Base-by-base conservation (phyloP, 495 filamentous ascomycete genomes). In the Penicillium fimorum region DNA sequence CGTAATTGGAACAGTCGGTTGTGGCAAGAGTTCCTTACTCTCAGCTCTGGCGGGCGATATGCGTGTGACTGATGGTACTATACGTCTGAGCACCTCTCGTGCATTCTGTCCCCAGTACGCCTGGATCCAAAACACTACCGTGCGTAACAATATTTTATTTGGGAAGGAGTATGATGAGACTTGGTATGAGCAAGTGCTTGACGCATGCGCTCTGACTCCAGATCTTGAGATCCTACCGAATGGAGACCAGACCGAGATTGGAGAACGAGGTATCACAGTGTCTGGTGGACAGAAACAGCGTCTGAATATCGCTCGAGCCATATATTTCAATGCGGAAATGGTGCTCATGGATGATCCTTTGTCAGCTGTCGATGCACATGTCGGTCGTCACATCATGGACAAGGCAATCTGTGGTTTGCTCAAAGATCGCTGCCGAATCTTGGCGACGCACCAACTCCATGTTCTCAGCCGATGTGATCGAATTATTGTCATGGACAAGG, bases 91-190 rank as follows among this genome's bases (percentile, higher is more conserved):
- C 45, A 89, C 89, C 2, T 84, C 83, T 2, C 75, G 92, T 47
- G 89, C 92, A 0, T 96, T 95, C 61, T 98, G 94, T 62, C 91
- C 94, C 0, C 94, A 98, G 64, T 96, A 94, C 65, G 89, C 94
- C 4, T 98, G 94, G 94, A 97, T 98, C 45, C 92, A 97, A 64
- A 98, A 97, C 62, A 77, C 91, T 0, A 87, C 86, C 13, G 86
- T 97, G 5, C 84, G 80, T 55, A 82, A 96, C 50, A 98, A 98
- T 61, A 94, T 98, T 53, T 66, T 95, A 2, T 97, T 98, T 61
- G 93, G 93, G 2, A 90, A 88, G 62, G 83, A 64, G 1, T 78
- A 69, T 42, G 72, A 85, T 37, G 58, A 76, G 25, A 50, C 44
- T 13, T 80, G 83, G 74, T 89, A 87, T 57, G 70, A 78, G 18